These are phyloP conservation scores for Arthroderma uncinatum DNA, from an alignment of 2,329 filamentous ascomycete genomes.

Conservation along the genomic window DNA sequence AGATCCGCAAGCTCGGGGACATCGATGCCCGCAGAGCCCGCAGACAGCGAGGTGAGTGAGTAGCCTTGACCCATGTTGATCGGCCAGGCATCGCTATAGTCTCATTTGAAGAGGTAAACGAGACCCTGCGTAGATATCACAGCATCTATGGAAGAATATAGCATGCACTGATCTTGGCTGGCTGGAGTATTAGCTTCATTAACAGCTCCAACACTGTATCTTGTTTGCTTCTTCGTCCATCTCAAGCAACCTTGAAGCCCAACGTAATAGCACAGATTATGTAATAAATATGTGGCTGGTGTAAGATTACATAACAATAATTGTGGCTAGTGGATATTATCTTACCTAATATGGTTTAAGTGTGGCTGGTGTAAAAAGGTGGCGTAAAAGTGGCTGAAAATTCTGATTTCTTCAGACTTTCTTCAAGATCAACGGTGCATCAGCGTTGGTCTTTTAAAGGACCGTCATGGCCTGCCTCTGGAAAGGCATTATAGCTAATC, in stretches of 20 bases:
- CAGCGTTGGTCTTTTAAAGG: too few species aligned
- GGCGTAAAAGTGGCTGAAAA: neutral
- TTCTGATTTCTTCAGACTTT: neutral
- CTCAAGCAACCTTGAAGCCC: neutral
- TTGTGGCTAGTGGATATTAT: neutral
- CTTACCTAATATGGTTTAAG: neutral
- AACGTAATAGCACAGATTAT: too few species aligned
- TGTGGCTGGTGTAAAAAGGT: neutral
- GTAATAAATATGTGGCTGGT: too few species aligned
- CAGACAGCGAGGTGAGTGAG: constrained; percentile 81
- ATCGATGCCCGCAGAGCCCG: constrained; percentile 86
- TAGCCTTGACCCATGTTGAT: constrained; percentile 85
- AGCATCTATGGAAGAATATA: neutral
- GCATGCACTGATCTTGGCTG: neutral
- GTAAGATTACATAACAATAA: neutral
- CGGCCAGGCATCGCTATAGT: constrained; percentile 4
- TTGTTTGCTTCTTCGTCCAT: neutral
- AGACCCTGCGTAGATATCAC: neutral
- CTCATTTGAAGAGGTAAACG: neutral
- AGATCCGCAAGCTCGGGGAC: constrained; percentile 83
- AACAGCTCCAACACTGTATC: neutral
- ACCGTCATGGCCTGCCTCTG: neutral
- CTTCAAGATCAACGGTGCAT: neutral
- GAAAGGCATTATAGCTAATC: neutral
- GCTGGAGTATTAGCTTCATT: neutral